Percentiles rank a stretch among this genome's conserved stretches.
Conservation (phyloP, 2,329 filamentous ascomycete genomes). For the Aspergillus glaucus region DNA sequence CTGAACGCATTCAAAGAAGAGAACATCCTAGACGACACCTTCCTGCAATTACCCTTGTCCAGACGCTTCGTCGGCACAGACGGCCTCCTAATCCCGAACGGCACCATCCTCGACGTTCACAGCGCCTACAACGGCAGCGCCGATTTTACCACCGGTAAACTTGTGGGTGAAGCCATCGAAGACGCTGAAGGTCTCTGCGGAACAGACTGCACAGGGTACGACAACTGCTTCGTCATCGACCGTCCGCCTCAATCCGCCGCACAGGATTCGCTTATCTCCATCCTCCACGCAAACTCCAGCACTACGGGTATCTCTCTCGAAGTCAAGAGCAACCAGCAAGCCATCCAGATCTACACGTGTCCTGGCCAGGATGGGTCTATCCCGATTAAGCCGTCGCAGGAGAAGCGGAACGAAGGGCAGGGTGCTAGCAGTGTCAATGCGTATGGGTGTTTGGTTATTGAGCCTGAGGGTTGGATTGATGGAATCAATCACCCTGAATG, state of each 20-base stretch:
- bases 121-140: conserved; percentile 52
- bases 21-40: conserved; percentile 39
- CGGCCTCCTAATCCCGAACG: conserved; percentile 67
- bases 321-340: conserved; percentile 75
- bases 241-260: conserved; percentile 30
- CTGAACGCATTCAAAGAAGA: conserved; percentile 42
- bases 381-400: conserved; percentile 37
- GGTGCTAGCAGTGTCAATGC: conserved; percentile 45
- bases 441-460: conserved; percentile 83
- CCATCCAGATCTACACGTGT: conserved; percentile 85
- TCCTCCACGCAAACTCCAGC: conserved; percentile 60
- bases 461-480: conserved; percentile 91
- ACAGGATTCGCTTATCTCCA: conserved; percentile 31
- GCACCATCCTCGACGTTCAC: conserved; percentile 68
- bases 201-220: conserved; percentile 75
- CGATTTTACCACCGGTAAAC: conserved; percentile 70
- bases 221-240: conserved; percentile 50
- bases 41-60: conserved; percentile 41
- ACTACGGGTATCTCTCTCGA: conserved; percentile 76
- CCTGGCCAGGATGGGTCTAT: conserved; percentile 63
- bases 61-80: conserved; percentile 42
- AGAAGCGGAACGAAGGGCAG: conserved; percentile 47
- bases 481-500: conserved; percentile 88
- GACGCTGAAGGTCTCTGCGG: conserved; percentile 70
- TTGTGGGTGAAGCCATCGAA: conserved; percentile 64